Percentiles rank a stretch among this genome's conserved stretches.
Evolutionary conservation across 2,329 filamentous ascomycete genomes (phyloP).

Genomic region (Didymella keratinophila): DNA sequence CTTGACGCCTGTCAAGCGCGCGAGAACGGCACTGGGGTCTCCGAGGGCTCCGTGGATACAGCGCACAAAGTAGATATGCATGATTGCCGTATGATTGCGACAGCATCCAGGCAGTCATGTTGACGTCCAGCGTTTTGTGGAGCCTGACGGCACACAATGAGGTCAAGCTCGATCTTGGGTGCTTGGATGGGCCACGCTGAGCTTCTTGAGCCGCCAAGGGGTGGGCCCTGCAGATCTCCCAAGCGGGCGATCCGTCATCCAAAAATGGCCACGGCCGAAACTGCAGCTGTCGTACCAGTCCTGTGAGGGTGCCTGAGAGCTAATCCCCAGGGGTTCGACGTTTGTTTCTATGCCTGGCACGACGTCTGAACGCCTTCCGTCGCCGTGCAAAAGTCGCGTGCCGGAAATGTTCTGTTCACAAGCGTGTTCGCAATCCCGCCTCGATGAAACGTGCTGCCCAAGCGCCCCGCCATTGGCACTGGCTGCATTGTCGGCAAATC

Average conservation of each 20-base stretch:
- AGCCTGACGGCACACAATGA: conserved; percentile 3
- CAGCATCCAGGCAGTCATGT: background rate
- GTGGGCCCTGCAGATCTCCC: conserved; percentile 14
- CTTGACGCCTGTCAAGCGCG: conserved; percentile 13
- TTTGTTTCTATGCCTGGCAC: background rate
- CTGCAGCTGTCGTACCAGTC: conserved; percentile 4
- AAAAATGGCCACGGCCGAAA: conserved; percentile 7
- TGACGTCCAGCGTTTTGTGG: conserved; percentile 1
- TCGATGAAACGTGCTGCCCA: conserved; percentile 9
- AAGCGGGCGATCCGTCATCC: background rate
- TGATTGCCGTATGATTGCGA: background rate
- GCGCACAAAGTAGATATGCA: background rate
- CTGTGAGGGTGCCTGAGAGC: conserved; percentile 8
- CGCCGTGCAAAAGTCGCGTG: background rate
- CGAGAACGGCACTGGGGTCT: conserved; percentile 8
- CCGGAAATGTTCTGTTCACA: conserved; percentile 1
- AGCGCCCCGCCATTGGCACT: conserved; percentile 4
- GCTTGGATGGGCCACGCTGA: background rate
- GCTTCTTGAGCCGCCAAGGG: conserved; percentile 3
- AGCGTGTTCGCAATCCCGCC: conserved; percentile 10
- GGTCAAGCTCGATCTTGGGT: background rate
- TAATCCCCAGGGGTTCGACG: conserved; percentile 1
- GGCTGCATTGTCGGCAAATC: conserved; percentile 3
- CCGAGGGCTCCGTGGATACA: conserved; percentile 4
- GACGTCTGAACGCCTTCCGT: background rate